Conservation (phyloP, 306 rosid genomes). For the Boehmeria nivea region DNA sequence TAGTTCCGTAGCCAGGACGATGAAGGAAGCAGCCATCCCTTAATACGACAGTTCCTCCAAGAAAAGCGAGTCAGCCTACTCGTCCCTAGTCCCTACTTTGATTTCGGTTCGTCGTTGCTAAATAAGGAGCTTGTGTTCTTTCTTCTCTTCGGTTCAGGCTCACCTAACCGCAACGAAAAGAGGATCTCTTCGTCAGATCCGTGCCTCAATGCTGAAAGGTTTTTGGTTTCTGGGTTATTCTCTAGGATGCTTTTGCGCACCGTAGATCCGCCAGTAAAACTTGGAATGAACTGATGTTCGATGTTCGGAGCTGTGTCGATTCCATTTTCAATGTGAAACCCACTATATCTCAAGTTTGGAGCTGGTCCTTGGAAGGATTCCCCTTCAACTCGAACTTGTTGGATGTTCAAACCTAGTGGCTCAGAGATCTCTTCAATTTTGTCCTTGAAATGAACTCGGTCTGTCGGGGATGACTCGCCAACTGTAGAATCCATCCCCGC, state of each 20-base stretch:
- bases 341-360: constrained; percentile 33
- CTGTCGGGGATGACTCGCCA: constrained; percentile 72
- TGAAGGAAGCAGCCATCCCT: constrained; percentile 25
- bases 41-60: constrained; percentile 24
- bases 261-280: constrained; percentile 41
- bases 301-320: constrained; percentile 44
- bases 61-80: constrained; percentile 18
- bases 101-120: constrained; percentile 29
- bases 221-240: constrained; percentile 32
- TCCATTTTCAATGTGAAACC: constrained; percentile 45
- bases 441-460: constrained; percentile 39
- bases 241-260: constrained; percentile 43
- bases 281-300: constrained; percentile 75
- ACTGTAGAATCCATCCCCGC: constrained; percentile 72
- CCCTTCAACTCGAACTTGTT: constrained; percentile 41
- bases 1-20: constrained; percentile 14
- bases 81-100: constrained; percentile 33
- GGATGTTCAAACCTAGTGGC: constrained; percentile 46
- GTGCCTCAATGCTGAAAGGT: constrained; percentile 48
- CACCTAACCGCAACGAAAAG: constrained; percentile 77
- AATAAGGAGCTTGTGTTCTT: constrained; percentile 43
- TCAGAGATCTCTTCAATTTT: constrained; percentile 52
- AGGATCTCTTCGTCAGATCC: constrained; percentile 58
- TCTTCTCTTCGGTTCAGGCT: constrained; percentile 68
- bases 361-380: constrained; percentile 40